Evolutionary conservation across 768 basidiomycete genomes (phyloP).

Genomic region (Obba rivulosa): DNA sequence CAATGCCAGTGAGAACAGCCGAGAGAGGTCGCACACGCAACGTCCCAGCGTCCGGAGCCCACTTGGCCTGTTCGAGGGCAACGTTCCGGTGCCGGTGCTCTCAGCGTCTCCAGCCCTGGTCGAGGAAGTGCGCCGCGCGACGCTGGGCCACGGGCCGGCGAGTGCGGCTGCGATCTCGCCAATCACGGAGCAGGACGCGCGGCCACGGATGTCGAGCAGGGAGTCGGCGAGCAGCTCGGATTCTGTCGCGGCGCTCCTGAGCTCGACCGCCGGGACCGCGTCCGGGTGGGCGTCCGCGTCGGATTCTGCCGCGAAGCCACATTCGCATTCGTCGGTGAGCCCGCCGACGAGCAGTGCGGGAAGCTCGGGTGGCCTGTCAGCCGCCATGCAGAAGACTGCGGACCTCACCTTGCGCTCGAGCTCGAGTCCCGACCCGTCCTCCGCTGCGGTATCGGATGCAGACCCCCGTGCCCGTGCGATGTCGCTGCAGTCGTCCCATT

Average conservation of each 20-base stretch:
- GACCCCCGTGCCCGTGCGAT: constrained; percentile 1
- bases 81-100: constrained; percentile 1
- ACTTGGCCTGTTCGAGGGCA: not conserved
- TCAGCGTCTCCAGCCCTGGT: constrained; percentile 18
- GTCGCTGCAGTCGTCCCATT: constrained; percentile 3
- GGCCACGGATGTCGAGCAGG: not conserved
- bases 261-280: constrained; percentile 1
- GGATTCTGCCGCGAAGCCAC: not conserved
- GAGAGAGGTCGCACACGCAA: constrained; percentile 3
- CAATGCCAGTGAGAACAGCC: not conserved
- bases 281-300: not conserved
- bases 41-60: not conserved
- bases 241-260: constrained; percentile 3
- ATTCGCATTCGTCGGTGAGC: constrained; percentile 8
- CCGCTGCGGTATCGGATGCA: not conserved
- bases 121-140: constrained; percentile 16
- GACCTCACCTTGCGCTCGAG: not conserved
- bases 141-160: constrained; percentile 6
- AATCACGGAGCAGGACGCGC: not conserved
- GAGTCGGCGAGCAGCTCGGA: constrained; percentile 10
- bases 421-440: constrained; percentile 9
- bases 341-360: constrained; percentile 13
- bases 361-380: constrained; percentile 13
- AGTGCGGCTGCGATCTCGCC: not conserved
- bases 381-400: constrained; percentile 12